Evolutionary conservation across 345 rosid genomes (phyloP), one percentile per base, ranked within the genome.

Genomic region (Theobroma cacao): DNA sequence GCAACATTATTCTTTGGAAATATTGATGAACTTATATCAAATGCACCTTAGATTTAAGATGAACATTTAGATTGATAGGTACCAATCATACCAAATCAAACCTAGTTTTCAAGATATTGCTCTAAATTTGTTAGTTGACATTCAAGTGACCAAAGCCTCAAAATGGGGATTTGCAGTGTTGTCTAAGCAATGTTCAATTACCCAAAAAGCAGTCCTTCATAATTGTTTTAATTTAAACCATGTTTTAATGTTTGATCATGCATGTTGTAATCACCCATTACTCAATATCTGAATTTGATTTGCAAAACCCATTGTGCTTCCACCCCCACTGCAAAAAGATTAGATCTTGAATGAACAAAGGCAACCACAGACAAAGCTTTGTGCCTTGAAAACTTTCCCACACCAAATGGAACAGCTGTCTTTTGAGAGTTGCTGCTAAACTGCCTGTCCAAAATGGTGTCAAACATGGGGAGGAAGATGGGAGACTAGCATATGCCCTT

Each of bases 371-470:
- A 41, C 45, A 41, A 41, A 41, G 68, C 26, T 8, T 30, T 7
- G 14, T 63, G 7, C 13, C 48, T 40, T 24, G 5, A 41, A 43
- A 68, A 43, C 22, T 15, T 69, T 6, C 22, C 24, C 5, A 17
- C 58, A 15, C 55, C n/a, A 43, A 68, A 69, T 69, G 56, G 6
- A 70, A 45, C 58, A 47, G 58, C 74, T 69, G 74, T 69, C 58
- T 8, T 47, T 7, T 28, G 41, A 69, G 38, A 47, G 58, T 40
- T 47, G 74, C 74, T 9, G 74, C 24, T 69, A 30, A 69, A 28
- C 58, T 30, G 58, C 58, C 58, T 30, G 58, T 47, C 74, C 74
- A 47, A 30, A 47, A 47, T 47, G 74, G 14, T 17, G 58, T 45
- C 40, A 26, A 69, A 69, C 38, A 47, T 24, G 53, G 7, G 7